Base-by-base conservation (phyloP, 352 stramenopile species). In the Globisporangium emineosum region DNA sequence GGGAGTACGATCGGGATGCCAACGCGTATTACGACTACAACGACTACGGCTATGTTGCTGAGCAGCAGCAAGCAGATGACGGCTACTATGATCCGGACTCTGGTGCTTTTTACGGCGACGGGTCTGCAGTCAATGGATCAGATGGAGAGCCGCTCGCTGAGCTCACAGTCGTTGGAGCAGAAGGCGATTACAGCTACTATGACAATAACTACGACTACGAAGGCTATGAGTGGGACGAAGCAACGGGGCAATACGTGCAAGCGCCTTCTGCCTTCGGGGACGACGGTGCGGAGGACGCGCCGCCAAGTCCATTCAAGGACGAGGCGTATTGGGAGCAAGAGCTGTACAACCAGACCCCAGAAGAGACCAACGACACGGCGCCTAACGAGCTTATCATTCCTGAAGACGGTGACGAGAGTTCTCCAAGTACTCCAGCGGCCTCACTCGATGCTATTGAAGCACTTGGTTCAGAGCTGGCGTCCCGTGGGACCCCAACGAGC, bases 281-380 rank as follows among this genome's bases (percentile, higher is more conserved):
- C 10, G 65, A 68, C 17, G 62, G 65, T 23, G 29, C 25, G n/a
- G 65, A 75, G 8, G 51, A 57, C 29, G 45, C 12, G 6, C 64
- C 56, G 4, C 59, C 45, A 19, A 75, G 62, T 69, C 68, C 66
- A 1, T 86, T 89, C 55, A 72, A 67, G 21, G 72, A 87, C 30
- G 73, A 83, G 51, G 49, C 68, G 2, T 89, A 89, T 30, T 86
- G 78, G 75, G 64, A 83, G 29, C 71, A 81, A 13, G 66, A 81
- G 37, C 68, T 72, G 1, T 71, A 75, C 56, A 71, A 68, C n/a
- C 52, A 62, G 17, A 47, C 47, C 21, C 19, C 62, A 33, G 30
- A 17, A 30, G 63, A 37, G 62, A 61, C 1, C 10, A 54, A 47
- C 1, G 30, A 59, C 17, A 37, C 50, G 0, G 58, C 5, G 8